Conservation (phyloP, 225 moss, liverwort and hornwort genomes). For the Bryum argenteum region DNA sequence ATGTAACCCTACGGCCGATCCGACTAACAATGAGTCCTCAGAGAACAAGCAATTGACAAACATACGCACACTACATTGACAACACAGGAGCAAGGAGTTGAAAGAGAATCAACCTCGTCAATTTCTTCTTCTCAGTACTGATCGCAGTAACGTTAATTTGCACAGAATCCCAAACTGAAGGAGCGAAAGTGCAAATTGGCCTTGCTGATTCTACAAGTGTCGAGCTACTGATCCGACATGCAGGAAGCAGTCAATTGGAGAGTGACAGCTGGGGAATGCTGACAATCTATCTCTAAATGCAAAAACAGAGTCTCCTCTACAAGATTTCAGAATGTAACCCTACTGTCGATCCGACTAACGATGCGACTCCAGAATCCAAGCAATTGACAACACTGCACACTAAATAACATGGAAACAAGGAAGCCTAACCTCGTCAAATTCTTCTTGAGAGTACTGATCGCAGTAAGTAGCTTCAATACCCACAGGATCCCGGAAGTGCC, state of each 20-base stretch:
- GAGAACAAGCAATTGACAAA: conserved; percentile 8
- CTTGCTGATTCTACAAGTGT: too few species aligned
- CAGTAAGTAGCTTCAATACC: too few species aligned
- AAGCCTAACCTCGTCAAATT: background rate
- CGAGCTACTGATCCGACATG: background rate
- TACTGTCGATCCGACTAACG: conserved; percentile 7
- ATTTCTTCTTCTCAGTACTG: background rate
- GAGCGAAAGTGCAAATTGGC: too few species aligned
- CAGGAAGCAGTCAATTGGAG: background rate
- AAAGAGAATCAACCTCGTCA: background rate
- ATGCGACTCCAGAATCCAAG: conserved; percentile 10
- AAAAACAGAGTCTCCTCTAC: conserved; percentile 4
- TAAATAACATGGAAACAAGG: background rate
- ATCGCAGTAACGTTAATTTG: too few species aligned
- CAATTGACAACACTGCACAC: background rate
- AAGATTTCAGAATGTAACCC: background rate
- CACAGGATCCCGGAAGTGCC: too few species aligned
- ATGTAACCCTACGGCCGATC: background rate
- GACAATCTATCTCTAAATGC: background rate
- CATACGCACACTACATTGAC: background rate
- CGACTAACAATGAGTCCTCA: conserved; percentile 19
- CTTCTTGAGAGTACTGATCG: background rate
- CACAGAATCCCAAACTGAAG: background rate
- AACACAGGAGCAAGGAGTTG: background rate
- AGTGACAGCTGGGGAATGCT: background rate